Conservation (phyloP, 2,329 filamentous ascomycete species). For the Chaetomium globosum region DNA sequence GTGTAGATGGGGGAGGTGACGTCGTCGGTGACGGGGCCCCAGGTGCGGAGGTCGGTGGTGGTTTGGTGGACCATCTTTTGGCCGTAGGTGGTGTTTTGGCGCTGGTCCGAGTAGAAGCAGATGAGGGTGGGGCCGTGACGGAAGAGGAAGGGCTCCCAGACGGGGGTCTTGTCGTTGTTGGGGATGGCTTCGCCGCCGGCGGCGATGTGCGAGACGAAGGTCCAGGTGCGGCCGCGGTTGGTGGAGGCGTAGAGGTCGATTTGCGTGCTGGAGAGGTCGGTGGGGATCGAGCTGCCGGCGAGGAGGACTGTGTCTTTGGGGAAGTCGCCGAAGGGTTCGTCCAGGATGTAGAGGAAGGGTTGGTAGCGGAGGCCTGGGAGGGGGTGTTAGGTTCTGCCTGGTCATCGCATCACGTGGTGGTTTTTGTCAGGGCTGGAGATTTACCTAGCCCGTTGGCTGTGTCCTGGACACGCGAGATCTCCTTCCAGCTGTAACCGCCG, state of each 20-base stretch:
- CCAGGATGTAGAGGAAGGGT: slow-evolving; percentile 67
- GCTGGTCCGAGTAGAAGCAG: slow-evolving; percentile 72
- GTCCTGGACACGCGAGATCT: slow-evolving; percentile 65
- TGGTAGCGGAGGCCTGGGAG: slow-evolving; percentile 61
- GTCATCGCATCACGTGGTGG: not conserved
- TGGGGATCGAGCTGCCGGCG: slow-evolving; percentile 58
- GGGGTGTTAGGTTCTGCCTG: not conserved
- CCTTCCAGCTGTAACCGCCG: slow-evolving; percentile 61
- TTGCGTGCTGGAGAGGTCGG: slow-evolving; percentile 58
- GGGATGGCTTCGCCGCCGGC: slow-evolving; percentile 63
- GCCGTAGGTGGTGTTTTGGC: slow-evolving; percentile 61
- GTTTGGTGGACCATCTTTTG: slow-evolving; percentile 71
- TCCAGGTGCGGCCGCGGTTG: slow-evolving; percentile 65
- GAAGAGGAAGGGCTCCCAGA: slow-evolving; percentile 73
- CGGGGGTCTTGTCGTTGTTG: slow-evolving; percentile 66
- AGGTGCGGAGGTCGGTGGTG: slow-evolving; percentile 61
- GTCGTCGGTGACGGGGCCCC: slow-evolving; percentile 63
- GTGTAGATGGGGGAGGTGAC: slow-evolving; percentile 64
- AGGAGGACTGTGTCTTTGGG: slow-evolving; percentile 66
- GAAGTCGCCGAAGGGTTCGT: slow-evolving; percentile 59
- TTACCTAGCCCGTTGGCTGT: slow-evolving; percentile 63
- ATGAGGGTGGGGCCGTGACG: slow-evolving; percentile 61
- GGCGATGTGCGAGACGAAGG: slow-evolving; percentile 68
- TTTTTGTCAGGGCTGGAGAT: too few relatives aligned
- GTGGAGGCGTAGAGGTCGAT: slow-evolving; percentile 70